Percentiles rank a stretch among this genome's conserved stretches.
phyloP scores from a whole-genome alignment of 1,139 yeast genomes.

The Geotrichum citri-aurantii region DNA sequence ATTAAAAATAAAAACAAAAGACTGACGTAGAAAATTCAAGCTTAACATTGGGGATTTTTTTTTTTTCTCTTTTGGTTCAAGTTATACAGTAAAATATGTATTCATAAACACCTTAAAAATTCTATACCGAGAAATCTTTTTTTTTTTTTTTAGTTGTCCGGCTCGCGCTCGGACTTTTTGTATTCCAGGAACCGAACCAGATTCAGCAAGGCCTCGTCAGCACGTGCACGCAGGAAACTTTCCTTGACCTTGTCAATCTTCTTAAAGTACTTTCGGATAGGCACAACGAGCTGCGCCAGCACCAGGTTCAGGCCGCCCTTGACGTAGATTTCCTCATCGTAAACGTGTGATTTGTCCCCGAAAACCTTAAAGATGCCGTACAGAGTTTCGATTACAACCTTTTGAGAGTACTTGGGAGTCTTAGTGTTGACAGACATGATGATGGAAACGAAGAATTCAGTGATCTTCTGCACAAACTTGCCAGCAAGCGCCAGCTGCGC shows the following conservation, averaged over 20 bases:
- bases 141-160: neutral
- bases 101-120: too few species aligned
- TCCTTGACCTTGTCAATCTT: conserved; percentile 60
- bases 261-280: conserved; percentile 48
- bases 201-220: conserved; percentile 63
- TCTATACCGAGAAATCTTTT: neutral
- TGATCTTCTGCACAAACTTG: conserved; percentile 39
- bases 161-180: conserved; percentile 43
- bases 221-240: conserved; percentile 52
- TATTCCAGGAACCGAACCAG: conserved; percentile 72
- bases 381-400: conserved; percentile 52
- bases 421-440: conserved; percentile 21
- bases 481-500: conserved; percentile 49
- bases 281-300: conserved; percentile 45
- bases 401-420: conserved; percentile 34
- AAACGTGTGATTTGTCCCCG: conserved; percentile 63
- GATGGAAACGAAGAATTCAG: conserved; percentile 25
- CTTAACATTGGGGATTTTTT: too few species aligned
- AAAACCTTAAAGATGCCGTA: conserved; percentile 71
- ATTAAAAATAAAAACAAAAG: too few species aligned
- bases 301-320: conserved; percentile 44
- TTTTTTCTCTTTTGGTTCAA: too few species aligned
- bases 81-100: too few species aligned
- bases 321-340: conserved; percentile 66
- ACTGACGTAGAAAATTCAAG: too few species aligned